phyloP scores from a whole-genome alignment of 2,329 filamentous ascomycete genomes.

The Arthroderma uncinatum region DNA sequence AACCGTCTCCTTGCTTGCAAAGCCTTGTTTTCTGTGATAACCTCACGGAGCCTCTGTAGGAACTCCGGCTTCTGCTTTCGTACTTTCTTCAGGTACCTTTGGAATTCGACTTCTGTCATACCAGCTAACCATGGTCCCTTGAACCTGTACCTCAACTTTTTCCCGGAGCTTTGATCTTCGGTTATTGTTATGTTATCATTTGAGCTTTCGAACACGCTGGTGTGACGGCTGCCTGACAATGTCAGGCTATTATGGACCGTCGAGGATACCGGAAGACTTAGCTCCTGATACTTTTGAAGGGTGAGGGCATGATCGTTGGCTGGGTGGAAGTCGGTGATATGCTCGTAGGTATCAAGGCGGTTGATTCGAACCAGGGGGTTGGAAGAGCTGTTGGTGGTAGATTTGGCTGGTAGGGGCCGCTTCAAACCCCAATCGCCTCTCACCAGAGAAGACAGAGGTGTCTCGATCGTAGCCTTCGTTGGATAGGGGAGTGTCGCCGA shows the following conservation, averaged over 20 bases:
- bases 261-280: slow-evolving; percentile 57
- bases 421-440: slow-evolving; percentile 92
- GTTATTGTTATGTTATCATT: slow-evolving; percentile 13
- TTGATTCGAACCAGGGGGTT: slow-evolving; percentile 67
- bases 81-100: slow-evolving; percentile 39
- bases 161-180: slow-evolving; percentile 19
- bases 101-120: slow-evolving; percentile 46
- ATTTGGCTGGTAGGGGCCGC: slow-evolving; percentile 64
- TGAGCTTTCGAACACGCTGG: slow-evolving; percentile 24
- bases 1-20: slow-evolving; percentile 29
- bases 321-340: slow-evolving; percentile 78
- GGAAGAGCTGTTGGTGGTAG: slow-evolving; percentile 55
- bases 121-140: slow-evolving; percentile 49
- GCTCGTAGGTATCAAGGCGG: slow-evolving; percentile 72
- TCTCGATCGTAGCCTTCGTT: slow-evolving; percentile 72
- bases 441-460: slow-evolving; percentile 57
- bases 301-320: slow-evolving; percentile 72
- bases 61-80: slow-evolving; percentile 32
- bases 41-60: slow-evolving; percentile 28
- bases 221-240: slow-evolving; percentile 7
- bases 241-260: not conserved
- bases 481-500: slow-evolving; percentile 67
- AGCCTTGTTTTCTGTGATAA: slow-evolving; percentile 24
- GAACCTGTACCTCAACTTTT: slow-evolving; percentile 44
- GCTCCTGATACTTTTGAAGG: slow-evolving; percentile 74